phyloP scores from a whole-genome alignment of 805 yeast genomes.

The Ogataea saltuana region DNA sequence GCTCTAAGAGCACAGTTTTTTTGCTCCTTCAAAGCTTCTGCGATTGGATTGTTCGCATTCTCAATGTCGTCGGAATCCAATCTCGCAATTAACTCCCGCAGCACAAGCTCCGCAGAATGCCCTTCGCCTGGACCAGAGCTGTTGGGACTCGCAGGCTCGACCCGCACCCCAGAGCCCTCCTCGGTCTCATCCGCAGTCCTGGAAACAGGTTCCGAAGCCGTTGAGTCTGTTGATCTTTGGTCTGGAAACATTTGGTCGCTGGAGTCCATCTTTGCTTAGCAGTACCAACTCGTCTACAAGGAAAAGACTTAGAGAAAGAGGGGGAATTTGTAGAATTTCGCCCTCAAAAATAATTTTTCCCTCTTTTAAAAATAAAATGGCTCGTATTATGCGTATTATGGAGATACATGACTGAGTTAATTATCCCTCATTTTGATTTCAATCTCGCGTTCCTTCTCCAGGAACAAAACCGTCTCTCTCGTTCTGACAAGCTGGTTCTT shows the following conservation, averaged over 20 bases:
- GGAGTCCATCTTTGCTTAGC: not conserved
- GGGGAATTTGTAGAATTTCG: not conserved
- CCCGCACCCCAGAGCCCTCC: too few relatives aligned
- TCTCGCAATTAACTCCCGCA: not conserved
- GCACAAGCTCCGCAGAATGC: not conserved
- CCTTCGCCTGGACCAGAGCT: not conserved
- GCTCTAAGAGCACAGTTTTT: not conserved
- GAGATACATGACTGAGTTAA: too few relatives aligned
- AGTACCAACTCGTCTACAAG: not conserved
- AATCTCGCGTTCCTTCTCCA: conserved; percentile 26
- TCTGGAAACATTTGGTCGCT: conserved; percentile 1
- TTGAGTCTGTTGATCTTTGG: not conserved
- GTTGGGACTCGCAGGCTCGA: not conserved
- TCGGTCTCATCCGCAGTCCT: not conserved
- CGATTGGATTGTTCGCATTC: not conserved
- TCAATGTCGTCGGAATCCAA: not conserved
- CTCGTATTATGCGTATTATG: conserved; percentile 1
- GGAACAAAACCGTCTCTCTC: conserved; percentile 21
- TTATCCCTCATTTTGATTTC: conserved; percentile 21
- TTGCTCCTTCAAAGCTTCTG: conserved; percentile 3
- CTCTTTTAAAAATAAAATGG: not conserved
- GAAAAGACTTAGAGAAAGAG: not conserved
- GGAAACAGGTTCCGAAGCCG: not conserved
- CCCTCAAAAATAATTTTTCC: not conserved
- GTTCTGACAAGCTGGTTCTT: conserved; percentile 13